phyloP scores from a whole-genome alignment of 2,329 filamentous ascomycete genomes.

The Epicoccum nigrum region DNA sequence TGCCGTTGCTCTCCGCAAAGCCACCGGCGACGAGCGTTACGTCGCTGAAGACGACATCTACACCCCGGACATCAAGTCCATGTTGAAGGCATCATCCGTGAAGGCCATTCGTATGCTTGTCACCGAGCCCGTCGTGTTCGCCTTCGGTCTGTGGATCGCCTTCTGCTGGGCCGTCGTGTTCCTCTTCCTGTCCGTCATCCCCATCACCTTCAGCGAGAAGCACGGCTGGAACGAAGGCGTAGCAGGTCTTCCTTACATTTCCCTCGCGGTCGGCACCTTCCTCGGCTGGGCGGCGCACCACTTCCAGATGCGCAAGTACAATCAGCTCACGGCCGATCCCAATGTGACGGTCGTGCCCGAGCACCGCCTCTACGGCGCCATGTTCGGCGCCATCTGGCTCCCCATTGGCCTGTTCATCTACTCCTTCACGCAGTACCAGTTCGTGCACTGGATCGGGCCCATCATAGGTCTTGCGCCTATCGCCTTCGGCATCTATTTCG shows the following conservation, averaged over 20 bases:
- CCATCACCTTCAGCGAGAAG: constrained; percentile 55
- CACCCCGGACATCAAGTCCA: constrained; percentile 55
- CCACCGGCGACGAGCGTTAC: constrained; percentile 58
- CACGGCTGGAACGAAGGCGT: constrained; percentile 60
- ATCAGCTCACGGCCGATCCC: constrained; percentile 48
- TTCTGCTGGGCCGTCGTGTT: constrained; percentile 62
- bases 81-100: constrained; percentile 57
- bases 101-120: constrained; percentile 59
- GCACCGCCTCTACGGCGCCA: constrained; percentile 41
- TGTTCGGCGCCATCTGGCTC: constrained; percentile 40
- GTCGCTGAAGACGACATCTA: constrained; percentile 59
- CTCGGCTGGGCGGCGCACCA: constrained; percentile 58
- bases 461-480: constrained; percentile 58
- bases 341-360: constrained; percentile 46
- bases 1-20: constrained; percentile 55
- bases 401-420: constrained; percentile 53
- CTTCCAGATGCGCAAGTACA: constrained; percentile 59
- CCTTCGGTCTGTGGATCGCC: constrained; percentile 59
- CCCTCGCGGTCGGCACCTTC: constrained; percentile 56
- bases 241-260: constrained; percentile 59
- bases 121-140: constrained; percentile 58
- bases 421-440: constrained; percentile 60
- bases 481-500: constrained; percentile 61
- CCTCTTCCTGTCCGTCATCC: constrained; percentile 55
- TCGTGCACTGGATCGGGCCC: constrained; percentile 58